Conservation (phyloP, 2,329 filamentous ascomycete genomes). For the Penicillium psychrosexuale region DNA sequence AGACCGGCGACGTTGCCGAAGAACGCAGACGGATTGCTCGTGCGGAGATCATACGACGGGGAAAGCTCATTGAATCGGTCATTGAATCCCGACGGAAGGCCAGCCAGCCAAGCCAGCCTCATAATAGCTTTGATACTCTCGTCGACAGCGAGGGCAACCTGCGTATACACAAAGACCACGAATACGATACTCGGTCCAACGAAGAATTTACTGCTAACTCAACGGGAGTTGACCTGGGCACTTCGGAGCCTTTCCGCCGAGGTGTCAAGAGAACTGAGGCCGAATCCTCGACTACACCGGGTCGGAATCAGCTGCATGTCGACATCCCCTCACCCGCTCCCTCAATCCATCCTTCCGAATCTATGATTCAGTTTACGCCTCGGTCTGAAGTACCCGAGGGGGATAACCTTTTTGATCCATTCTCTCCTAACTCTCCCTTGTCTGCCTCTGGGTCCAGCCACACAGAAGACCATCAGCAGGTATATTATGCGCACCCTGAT, state of each 20-base stretch:
- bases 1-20: conserved; percentile 43
- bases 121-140: conserved; percentile 43
- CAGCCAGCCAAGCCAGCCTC: conserved; percentile 15
- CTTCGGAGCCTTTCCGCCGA: conserved; percentile 28
- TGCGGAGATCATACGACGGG: conserved; percentile 46
- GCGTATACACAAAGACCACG: conserved; percentile 10
- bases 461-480: conserved; percentile 32
- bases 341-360: conserved; percentile 43
- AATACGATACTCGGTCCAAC: conserved; percentile 7
- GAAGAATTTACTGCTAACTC: conserved; percentile 30
- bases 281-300: conserved; percentile 4
- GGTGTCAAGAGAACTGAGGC: conserved; percentile 16
- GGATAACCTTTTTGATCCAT: conserved; percentile 23
- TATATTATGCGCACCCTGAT: conserved; percentile 35
- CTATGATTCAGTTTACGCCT: conserved; percentile 45
- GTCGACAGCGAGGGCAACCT: conserved; percentile 45
- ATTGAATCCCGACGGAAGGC: conserved; percentile 39
- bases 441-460: conserved; percentile 29
- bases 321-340: conserved; percentile 32
- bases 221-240: conserved; percentile 36
- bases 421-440: conserved; percentile 17
- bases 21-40: conserved; percentile 44
- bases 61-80: conserved; percentile 40
- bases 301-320: conserved; percentile 26
- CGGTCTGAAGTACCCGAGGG: conserved; percentile 41